These are phyloP conservation scores for Hyaloscypha hepaticicola DNA, from an alignment of 495 filamentous ascomycete species.

Conservation along the genomic window DNA sequence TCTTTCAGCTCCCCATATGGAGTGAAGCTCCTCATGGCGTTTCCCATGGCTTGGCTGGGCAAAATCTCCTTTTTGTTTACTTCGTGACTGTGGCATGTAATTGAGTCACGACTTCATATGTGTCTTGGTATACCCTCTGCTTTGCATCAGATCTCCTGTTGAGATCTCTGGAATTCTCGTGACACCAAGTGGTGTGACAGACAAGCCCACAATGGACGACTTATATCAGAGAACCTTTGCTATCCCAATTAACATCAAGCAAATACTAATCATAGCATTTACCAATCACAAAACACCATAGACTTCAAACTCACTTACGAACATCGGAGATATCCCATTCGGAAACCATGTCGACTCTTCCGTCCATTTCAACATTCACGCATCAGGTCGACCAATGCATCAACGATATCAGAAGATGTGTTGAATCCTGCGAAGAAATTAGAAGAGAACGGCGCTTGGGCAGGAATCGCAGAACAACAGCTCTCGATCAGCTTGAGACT, in stretches of 20 bases:
- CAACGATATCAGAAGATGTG: neutral
- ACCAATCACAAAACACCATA: neutral
- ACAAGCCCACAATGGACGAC: neutral
- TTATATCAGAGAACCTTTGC: constrained; percentile 2
- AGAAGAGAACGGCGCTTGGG: neutral
- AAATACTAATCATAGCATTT: neutral
- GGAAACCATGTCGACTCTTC: neutral
- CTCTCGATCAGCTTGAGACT: neutral
- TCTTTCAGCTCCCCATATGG: neutral
- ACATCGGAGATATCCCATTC: neutral
- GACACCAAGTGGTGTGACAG: constrained; percentile 5
- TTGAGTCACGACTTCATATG: neutral
- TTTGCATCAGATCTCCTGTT: constrained; percentile 2
- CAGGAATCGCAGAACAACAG: neutral
- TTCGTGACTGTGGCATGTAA: neutral
- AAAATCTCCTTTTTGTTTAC: neutral
- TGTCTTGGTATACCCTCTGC: neutral
- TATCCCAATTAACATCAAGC: constrained; percentile 5
- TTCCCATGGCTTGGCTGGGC: neutral
- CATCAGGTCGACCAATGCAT: neutral
- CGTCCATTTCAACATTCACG: neutral
- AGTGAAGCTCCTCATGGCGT: neutral
- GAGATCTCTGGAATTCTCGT: neutral
- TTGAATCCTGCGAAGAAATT: neutral
- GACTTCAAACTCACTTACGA: neutral